These are phyloP conservation scores for Euphorbia tirucalli DNA, from an alignment of 345 rosid genomes.

Conservation along the genomic window DNA sequence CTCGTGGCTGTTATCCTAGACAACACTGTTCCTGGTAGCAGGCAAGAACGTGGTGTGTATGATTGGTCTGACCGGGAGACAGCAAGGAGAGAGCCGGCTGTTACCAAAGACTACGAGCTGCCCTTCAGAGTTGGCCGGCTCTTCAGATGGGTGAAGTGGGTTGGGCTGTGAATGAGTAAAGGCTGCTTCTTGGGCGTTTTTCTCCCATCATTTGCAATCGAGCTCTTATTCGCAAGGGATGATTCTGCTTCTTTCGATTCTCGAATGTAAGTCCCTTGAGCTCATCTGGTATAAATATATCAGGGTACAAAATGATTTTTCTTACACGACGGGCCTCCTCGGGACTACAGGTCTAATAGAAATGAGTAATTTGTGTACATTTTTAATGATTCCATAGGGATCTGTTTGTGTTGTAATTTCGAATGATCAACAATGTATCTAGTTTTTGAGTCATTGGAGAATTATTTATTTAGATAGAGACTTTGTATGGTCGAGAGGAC, in stretches of 20 bases:
- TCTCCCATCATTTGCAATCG: not conserved
- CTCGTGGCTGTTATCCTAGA: constrained; percentile 81
- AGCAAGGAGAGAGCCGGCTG: constrained; percentile 82
- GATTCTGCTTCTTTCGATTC: constrained; percentile 17
- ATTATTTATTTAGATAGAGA: constrained; percentile 7
- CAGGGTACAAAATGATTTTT: constrained; percentile 15
- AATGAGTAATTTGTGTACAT: constrained; percentile 40
- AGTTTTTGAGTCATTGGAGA: constrained; percentile 27
- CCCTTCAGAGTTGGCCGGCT: constrained; percentile 80
- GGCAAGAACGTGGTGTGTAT: constrained; percentile 87
- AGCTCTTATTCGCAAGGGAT: constrained; percentile 10
- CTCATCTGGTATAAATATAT: constrained; percentile 42
- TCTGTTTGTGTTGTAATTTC: constrained; percentile 33
- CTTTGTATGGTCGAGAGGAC: too few species aligned
- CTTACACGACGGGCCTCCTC: constrained; percentile 19
- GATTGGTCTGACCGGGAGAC: constrained; percentile 87
- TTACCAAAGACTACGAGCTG: constrained; percentile 78
- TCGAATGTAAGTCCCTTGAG: constrained; percentile 9
- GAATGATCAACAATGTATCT: constrained; percentile 22
- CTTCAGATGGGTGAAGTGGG: constrained; percentile 99
- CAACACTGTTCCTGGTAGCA: constrained; percentile 91
- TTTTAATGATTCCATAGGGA: constrained; percentile 32
- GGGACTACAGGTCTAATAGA: constrained; percentile 28
- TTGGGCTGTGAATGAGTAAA: constrained; percentile 55
- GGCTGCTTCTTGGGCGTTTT: not conserved